Conservation (phyloP, 2,329 filamentous ascomycete species). For the Xylaria digitata region DNA sequence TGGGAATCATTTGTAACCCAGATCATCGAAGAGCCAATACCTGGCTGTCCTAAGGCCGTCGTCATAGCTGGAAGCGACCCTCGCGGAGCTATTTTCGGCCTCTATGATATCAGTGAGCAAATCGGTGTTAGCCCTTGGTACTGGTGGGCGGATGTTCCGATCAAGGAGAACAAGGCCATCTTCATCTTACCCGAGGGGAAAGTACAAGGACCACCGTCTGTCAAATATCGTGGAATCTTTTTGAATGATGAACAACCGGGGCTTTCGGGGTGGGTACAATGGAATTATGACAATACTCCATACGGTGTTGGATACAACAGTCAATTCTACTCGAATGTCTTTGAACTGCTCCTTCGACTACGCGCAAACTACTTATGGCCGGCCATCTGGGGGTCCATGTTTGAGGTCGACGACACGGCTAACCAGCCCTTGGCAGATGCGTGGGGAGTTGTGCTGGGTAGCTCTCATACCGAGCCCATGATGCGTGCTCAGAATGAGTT, state of each 20-base stretch:
- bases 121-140: conserved; percentile 79
- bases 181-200: conserved; percentile 66
- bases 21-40: conserved; percentile 67
- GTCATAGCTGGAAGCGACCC: conserved; percentile 75
- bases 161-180: conserved; percentile 62
- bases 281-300: conserved; percentile 57
- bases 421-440: conserved; percentile 77
- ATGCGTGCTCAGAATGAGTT: conserved; percentile 70
- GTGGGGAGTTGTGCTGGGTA: conserved; percentile 79
- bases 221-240: conserved; percentile 77
- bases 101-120: conserved; percentile 78
- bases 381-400: conserved; percentile 76
- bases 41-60: conserved; percentile 67
- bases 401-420: conserved; percentile 75
- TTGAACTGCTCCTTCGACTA: conserved; percentile 76
- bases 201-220: conserved; percentile 67
- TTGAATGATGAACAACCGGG: conserved; percentile 77
- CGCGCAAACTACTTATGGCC: conserved; percentile 83
- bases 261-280: conserved; percentile 72
- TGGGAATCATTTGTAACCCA: conserved; percentile 77
- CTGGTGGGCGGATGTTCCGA: conserved; percentile 73
- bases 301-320: conserved; percentile 63
- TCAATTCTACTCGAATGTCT: conserved; percentile 76
- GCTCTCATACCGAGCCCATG: conserved; percentile 80
- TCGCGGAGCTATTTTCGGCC: conserved; percentile 69